These are phyloP conservation scores for Sporothrix variecibatus DNA, from an alignment of 2,329 filamentous ascomycete genomes.

Conservation along the genomic window DNA sequence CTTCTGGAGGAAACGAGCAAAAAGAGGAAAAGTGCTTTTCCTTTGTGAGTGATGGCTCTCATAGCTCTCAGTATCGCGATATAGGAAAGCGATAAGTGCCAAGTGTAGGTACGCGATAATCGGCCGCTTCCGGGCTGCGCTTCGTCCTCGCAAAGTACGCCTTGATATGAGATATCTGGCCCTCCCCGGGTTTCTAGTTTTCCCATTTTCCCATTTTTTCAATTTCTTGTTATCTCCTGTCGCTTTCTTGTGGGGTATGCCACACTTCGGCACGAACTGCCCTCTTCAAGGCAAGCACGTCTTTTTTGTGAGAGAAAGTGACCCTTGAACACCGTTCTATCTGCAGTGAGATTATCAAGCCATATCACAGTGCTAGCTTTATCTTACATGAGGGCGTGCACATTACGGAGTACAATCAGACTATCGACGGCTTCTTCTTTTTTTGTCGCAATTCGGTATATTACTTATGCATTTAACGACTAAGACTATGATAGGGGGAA, in stretches of 20 bases:
- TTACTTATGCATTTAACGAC: neutral
- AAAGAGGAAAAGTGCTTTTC: neutral
- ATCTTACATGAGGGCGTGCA: neutral
- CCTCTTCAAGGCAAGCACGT: neutral
- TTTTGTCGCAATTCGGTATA: neutral
- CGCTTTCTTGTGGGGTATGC: neutral
- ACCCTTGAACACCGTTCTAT: neutral
- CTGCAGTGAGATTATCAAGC: neutral
- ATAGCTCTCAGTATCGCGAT: neutral
- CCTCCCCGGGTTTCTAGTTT: conserved; percentile 4
- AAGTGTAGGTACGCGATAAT: neutral
- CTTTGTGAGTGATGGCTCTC: neutral
- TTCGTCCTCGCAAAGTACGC: neutral
- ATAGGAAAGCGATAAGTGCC: neutral
- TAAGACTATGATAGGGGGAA: neutral
- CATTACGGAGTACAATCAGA: too few relatives aligned
- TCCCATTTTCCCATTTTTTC: neutral
- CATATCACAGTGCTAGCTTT: neutral
- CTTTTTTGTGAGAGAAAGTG: neutral
- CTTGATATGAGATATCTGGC: neutral
- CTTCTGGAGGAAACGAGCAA: too few relatives aligned
- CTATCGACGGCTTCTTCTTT: neutral
- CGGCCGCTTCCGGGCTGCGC: neutral
- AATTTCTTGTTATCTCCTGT: neutral
- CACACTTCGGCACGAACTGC: neutral